Evolutionary conservation across 1,284 basidiomycete genomes (phyloP), one percentile per base, ranked within the genome.

Genomic region (Ceratobasidium sp.): DNA sequence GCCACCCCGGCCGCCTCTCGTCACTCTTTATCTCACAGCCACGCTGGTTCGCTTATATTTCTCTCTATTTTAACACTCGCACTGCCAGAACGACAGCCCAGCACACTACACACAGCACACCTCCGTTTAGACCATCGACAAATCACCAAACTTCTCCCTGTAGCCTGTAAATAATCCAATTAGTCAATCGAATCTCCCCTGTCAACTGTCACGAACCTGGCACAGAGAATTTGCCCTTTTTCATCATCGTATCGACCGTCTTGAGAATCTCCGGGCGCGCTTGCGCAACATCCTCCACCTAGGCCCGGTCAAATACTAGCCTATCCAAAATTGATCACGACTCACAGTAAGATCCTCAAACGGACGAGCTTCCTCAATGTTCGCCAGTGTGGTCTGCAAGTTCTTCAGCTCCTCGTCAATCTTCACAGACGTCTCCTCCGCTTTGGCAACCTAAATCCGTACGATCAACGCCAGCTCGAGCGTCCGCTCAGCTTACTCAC

Each of bases 211-310:
- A 81, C 87, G 77, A 80, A 87, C 94, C 94, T 78, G 96, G 95
- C 73, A 97, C 94, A 80, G 92, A 93, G 92, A 95, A 99, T 86
- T 98, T 98, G 83, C 97, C 97, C 86, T 99, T 97, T 88, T 93
- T 92, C 79, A 98, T 83, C 96, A 98, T 98, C 78, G 89, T 96
- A 85, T 98, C 95, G 77, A 98, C 94, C 59, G 94, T 90, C 83
- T 97, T 90, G 65, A 87, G 84, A 80, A 99, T 92, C 82, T 96
- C 94, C 59, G 97, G 97, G 81, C 96, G 92, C 62, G 97, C 97
- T 76, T 91, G 86, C 77, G 92, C 90, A 77, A 99, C 93, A 77
- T 99, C 97, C 78, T 92, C 90, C 76, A 90, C 85, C 94, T 96
- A 76, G 39, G 41, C 52, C 52, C 28, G 60, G 1, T 36, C 16